phyloP scores from a whole-genome alignment of 2,329 filamentous ascomycete genomes.

The Gnomoniopsis smithogilvyi region DNA sequence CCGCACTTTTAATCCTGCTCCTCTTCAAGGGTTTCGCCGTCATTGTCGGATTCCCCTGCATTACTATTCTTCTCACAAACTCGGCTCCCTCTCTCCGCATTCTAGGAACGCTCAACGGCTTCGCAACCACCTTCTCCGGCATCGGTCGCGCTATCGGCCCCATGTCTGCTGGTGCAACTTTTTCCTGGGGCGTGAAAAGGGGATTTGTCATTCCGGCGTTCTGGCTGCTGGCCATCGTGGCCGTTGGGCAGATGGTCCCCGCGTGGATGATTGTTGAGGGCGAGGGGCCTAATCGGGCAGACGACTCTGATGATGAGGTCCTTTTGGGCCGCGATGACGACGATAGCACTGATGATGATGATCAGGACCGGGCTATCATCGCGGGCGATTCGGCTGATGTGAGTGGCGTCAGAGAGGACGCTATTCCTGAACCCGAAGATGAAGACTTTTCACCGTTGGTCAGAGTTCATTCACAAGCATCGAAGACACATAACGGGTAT shows the following conservation, averaged over 20 bases:
- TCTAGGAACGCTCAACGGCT: constrained; percentile 85
- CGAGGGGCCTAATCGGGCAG: constrained; percentile 55
- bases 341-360: constrained; percentile 24
- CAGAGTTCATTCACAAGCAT: constrained; percentile 5
- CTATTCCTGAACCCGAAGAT: constrained; percentile 3
- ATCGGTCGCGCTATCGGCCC: constrained; percentile 79
- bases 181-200: constrained; percentile 70
- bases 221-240: constrained; percentile 69
- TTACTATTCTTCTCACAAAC: constrained; percentile 88
- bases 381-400: constrained; percentile 13
- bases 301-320: constrained; percentile 27
- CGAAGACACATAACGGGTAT: background rate
- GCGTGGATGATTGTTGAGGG: constrained; percentile 73
- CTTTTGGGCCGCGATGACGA: constrained; percentile 30
- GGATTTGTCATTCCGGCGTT: constrained; percentile 79
- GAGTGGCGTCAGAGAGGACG: background rate
- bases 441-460: background rate
- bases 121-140: constrained; percentile 79
- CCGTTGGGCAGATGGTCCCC: constrained; percentile 64
- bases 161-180: constrained; percentile 67
- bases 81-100: constrained; percentile 71
- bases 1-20: constrained; percentile 65
- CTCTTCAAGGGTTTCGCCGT: constrained; percentile 69
- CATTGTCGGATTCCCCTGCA: constrained; percentile 86
- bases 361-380: constrained; percentile 14